These are phyloP conservation scores for Penicillium sp. DNA, from an alignment of 2,329 filamentous ascomycete genomes.

Conservation along the genomic window DNA sequence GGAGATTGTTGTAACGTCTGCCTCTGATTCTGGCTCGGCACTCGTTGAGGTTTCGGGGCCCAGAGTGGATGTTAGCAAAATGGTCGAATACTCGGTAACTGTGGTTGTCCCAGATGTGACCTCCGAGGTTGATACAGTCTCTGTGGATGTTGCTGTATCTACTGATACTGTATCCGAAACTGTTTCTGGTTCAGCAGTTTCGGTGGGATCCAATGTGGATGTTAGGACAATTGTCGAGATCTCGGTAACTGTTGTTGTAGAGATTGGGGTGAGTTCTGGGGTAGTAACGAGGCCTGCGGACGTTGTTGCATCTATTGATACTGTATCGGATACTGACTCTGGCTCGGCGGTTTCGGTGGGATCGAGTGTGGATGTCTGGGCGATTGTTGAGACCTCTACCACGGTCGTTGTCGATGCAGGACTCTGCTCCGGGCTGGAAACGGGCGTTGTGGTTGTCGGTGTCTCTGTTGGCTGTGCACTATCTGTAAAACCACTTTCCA, in stretches of 20 bases:
- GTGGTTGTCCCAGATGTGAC: not conserved
- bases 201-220: not conserved
- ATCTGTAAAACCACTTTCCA: not conserved
- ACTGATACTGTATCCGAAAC: no score
- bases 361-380: not conserved
- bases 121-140: no score
- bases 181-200: no score
- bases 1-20: not conserved
- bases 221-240: not conserved
- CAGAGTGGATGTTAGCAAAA: not conserved
- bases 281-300: not conserved
- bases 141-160: no score
- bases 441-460: not conserved
- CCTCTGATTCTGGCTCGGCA: not conserved
- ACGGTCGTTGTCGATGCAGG: conserved; percentile 12
- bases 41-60: not conserved
- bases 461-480: not conserved
- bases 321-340: not conserved
- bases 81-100: not conserved
- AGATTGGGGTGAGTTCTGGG: not conserved
- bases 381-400: not conserved
- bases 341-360: not conserved
- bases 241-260: not conserved
- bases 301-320: not conserved
- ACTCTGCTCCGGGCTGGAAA: not conserved